Evolutionary conservation across 2,329 filamentous ascomycete genomes (phyloP).

Genomic region (Colletotrichum acutatum): DNA sequence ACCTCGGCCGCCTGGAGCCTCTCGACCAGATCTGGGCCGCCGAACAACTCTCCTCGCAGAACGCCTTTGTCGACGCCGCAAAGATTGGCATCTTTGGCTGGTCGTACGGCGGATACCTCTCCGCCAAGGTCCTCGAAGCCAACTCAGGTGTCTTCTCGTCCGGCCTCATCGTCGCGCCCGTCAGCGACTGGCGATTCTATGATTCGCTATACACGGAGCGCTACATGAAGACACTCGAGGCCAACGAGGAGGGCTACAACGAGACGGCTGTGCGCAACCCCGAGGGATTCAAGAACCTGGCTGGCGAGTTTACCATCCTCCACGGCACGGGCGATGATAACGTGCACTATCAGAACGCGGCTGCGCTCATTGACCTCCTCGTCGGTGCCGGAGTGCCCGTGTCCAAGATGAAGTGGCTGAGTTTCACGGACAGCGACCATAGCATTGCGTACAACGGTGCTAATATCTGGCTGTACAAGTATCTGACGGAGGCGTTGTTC

Average conservation of each 20-base stretch:
- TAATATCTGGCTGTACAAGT: slow-evolving; percentile 68
- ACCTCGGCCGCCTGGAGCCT: slow-evolving; percentile 72
- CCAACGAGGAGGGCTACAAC: slow-evolving; percentile 70
- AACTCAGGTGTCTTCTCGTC: slow-evolving; percentile 70
- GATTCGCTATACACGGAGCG: slow-evolving; percentile 78
- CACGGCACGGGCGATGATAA: slow-evolving; percentile 79
- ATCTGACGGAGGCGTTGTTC: slow-evolving; percentile 69
- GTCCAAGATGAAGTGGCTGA: slow-evolving; percentile 70
- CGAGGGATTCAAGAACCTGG: slow-evolving; percentile 70
- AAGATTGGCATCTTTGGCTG: slow-evolving; percentile 76
- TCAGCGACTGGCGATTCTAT: slow-evolving; percentile 77
- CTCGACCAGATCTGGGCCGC: slow-evolving; percentile 77
- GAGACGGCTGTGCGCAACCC: slow-evolving; percentile 67
- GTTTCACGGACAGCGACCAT: slow-evolving; percentile 75
- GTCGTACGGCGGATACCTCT: slow-evolving; percentile 75
- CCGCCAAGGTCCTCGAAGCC: slow-evolving; percentile 73
- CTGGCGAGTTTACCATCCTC: slow-evolving; percentile 69
- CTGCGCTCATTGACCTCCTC: slow-evolving; percentile 70
- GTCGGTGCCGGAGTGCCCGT: slow-evolving; percentile 69
- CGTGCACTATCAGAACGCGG: slow-evolving; percentile 76
- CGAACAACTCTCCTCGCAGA: slow-evolving; percentile 59
- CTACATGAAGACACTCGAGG: slow-evolving; percentile 73
- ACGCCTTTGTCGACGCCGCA: slow-evolving; percentile 65
- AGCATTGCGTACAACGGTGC: slow-evolving; percentile 68
- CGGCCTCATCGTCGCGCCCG: slow-evolving; percentile 72